Conservation (phyloP, 306 rosid species). For the Malus asiatica region DNA sequence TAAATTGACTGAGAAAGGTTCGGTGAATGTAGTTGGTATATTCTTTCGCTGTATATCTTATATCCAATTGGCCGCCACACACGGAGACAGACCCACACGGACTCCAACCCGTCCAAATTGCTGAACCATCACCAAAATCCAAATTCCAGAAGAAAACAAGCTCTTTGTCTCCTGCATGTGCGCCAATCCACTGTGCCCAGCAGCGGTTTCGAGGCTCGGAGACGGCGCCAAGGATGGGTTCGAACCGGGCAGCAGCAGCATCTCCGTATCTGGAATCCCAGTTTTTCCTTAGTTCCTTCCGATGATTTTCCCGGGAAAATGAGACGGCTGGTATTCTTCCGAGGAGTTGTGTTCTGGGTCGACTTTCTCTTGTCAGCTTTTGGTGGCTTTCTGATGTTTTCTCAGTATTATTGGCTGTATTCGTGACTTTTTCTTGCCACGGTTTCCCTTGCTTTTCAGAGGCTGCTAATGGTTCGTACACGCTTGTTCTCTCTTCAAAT, state of each 20-base stretch:
- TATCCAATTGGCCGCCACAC: constrained; percentile 22
- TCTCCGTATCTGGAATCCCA: constrained; percentile 33
- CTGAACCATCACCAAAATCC: background rate
- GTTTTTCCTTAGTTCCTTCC: background rate
- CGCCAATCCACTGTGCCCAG: background rate
- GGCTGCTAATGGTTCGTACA: constrained; percentile 30
- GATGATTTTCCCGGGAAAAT: background rate
- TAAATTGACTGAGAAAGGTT: constrained; percentile 11
- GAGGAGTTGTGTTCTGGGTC: constrained; percentile 27
- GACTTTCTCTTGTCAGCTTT: constrained; percentile 26
- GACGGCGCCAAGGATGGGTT: constrained; percentile 28
- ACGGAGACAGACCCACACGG: background rate
- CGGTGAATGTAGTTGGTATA: constrained; percentile 36
- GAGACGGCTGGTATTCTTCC: constrained; percentile 6
- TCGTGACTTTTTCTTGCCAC: constrained; percentile 6
- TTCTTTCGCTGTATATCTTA: constrained; percentile 22
- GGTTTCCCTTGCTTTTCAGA: constrained; percentile 18
- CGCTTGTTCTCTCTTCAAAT: background rate
- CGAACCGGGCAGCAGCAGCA: constrained; percentile 24
- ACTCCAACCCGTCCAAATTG: background rate
- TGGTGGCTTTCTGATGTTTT: constrained; percentile 20
- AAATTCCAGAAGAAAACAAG: background rate
- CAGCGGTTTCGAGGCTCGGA: constrained; percentile 43
- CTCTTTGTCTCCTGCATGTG: background rate
- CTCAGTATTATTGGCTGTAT: constrained; percentile 23